Evolutionary conservation across 495 filamentous ascomycete genomes (phyloP), one percentile per base, ranked within the genome.

Genomic region (Melanomma pulvis-pyrius): DNA sequence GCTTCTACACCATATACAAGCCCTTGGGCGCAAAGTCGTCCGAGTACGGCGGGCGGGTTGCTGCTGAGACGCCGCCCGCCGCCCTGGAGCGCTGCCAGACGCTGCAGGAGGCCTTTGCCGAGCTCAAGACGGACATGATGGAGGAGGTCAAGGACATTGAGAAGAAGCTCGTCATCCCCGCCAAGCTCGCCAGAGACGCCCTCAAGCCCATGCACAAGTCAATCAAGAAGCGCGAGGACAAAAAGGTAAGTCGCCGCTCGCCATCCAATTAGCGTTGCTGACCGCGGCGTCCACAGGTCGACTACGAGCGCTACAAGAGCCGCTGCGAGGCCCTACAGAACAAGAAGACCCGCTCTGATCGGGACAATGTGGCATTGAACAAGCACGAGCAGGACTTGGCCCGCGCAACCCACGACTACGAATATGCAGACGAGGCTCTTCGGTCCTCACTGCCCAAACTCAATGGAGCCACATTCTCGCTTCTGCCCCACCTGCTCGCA

Each of bases 151-250:
- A 77, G 60, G 80, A 84, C 53, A 88, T 97, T 61, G 92, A 97
- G 63, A 75, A 78, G 0, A 83, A 86, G 55, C 84, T 97, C 59
- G 82, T 96, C 41, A 81, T 82, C 65, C 92, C 93, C 0, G 88
- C 90, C 3, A 82, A 81, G 21, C 83, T 89, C 54, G 91, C 90
- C 1, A 89, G 88, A 72, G 86, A 89, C 53, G 86, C 75, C 46
- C 80, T 96, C 61, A 82, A 84, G 60, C 89, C 91, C 0, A 81
- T 96, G 74, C 89, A 92, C 73, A 97, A 93, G 77, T 89, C 89
- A 1, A 93, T 98, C 75, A 96, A 96, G 79, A 93, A 91, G 73
- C 82, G 93, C 44, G 91, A 96, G 71, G 89, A 96, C 70, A 92
- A 88, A 77, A 90, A 96, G 80, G 85, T 85, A 54, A 74, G 58